These are phyloP conservation scores for Aspergillus ostianus DNA, from an alignment of 495 filamentous ascomycete species.

Conservation along the genomic window DNA sequence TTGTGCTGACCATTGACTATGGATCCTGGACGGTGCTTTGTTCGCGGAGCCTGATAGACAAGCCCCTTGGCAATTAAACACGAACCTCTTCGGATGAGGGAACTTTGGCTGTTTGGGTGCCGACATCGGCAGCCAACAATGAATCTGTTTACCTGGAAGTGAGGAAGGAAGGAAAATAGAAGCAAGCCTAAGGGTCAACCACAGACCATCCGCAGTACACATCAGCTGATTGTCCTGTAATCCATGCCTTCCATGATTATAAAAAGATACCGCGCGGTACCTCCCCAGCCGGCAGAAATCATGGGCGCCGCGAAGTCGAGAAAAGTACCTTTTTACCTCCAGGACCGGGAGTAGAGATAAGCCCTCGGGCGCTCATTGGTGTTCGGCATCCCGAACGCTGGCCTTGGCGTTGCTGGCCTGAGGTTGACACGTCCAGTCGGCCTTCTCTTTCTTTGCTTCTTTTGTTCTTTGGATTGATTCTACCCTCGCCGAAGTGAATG, in stretches of 20 bases:
- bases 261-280: neutral
- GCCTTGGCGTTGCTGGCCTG: constrained; percentile 12
- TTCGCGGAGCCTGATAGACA: constrained; percentile 3
- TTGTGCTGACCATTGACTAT: constrained; percentile 1
- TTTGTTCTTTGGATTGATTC: no score
- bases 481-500: no score
- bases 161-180: neutral
- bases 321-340: neutral
- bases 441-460: no score
- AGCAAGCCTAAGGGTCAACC: neutral
- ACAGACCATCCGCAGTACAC: neutral
- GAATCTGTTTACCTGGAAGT: neutral
- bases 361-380: constrained; percentile 27
- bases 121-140: neutral
- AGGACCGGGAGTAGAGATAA: constrained; percentile 29
- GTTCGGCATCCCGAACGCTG: constrained; percentile 25
- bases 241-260: neutral
- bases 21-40: neutral
- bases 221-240: neutral
- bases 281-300: neutral
- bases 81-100: neutral
- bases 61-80: constrained; percentile 5
- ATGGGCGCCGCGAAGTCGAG: neutral
- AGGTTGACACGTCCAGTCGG: neutral
- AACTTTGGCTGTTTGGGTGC: neutral